phyloP scores from a whole-genome alignment of 805 yeast species.

The Blastobotrys terrestris region DNA sequence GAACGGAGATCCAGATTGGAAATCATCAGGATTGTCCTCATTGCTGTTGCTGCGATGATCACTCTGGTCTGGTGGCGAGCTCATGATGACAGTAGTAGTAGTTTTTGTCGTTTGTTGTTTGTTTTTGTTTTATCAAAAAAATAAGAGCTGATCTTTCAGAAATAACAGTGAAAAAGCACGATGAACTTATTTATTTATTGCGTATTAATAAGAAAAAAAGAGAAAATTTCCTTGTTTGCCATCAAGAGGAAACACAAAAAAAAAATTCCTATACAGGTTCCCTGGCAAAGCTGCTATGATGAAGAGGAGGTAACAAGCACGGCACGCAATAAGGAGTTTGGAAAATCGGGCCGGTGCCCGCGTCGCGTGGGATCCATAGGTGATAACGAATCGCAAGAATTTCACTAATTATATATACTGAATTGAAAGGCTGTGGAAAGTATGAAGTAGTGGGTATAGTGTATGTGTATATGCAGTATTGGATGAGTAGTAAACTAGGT shows the following conservation, averaged over 20 bases:
- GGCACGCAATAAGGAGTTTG: neutral
- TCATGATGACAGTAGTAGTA: neutral
- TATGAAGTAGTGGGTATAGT: too few species aligned
- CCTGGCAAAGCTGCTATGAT: neutral
- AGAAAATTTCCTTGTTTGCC: too few species aligned
- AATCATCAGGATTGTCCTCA: neutral
- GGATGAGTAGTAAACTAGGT: too few species aligned
- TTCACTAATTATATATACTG: too few species aligned
- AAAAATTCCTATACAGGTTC: neutral
- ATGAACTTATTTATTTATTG: too few species aligned
- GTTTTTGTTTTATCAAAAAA: too few species aligned
- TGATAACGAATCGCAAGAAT: neutral
- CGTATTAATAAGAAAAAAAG: neutral
- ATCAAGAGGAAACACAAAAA: neutral
- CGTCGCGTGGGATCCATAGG: neutral
- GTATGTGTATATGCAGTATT: too few species aligned
- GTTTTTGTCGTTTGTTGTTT: neutral
- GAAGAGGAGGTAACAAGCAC: neutral
- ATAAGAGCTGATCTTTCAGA: too few species aligned
- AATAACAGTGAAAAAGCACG: too few species aligned
- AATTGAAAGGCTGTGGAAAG: too few species aligned
- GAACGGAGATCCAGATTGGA: conserved; percentile 14
- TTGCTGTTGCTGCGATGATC: neutral
- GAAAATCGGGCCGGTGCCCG: neutral
- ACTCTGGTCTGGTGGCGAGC: neutral